A percentile compares a stretch with the other conserved stretches of the same genome.
phyloP scores from a whole-genome alignment of 345 rosid species.

The Eucalyptus polybractea region DNA sequence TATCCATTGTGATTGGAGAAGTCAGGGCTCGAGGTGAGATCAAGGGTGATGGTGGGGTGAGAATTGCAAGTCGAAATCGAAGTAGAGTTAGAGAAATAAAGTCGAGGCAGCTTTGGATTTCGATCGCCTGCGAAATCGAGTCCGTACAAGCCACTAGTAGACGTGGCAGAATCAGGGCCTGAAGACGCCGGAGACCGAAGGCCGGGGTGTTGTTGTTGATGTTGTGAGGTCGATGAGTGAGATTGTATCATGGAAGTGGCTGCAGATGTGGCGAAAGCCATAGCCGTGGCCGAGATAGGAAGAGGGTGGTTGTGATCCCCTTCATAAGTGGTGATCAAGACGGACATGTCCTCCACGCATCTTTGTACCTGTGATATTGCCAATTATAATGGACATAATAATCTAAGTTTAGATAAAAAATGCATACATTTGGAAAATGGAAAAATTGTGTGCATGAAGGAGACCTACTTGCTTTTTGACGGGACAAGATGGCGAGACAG shows the following conservation, averaged over 20 bases:
- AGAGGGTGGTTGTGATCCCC: constrained; percentile 93
- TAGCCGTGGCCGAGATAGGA: constrained; percentile 74
- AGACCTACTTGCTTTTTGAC: constrained; percentile 77
- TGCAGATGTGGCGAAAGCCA: constrained; percentile 88
- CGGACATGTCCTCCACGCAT: constrained; percentile 70
- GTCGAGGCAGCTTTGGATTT: constrained; percentile 12
- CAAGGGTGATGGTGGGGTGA: constrained; percentile 69
- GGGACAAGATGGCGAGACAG: constrained; percentile 79
- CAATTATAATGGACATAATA: not conserved
- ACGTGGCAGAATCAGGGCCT: not conserved
- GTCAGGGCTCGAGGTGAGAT: constrained; percentile 42
- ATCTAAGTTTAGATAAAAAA: not conserved
- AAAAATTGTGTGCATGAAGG: not conserved
- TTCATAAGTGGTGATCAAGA: constrained; percentile 81
- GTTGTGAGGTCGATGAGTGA: constrained; percentile 18
- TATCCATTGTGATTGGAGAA: constrained; percentile 11
- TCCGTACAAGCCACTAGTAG: not conserved
- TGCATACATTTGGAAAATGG: not conserved
- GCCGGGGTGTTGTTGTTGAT: not conserved
- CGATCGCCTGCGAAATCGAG: not conserved
- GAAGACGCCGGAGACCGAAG: not conserved
- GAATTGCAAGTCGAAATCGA: constrained; percentile 22
- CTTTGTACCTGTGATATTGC: constrained; percentile 57
- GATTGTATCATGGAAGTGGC: constrained; percentile 79
- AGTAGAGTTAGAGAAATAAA: constrained; percentile 46